These are phyloP conservation scores for Quercus glauca DNA, from an alignment of 306 rosid species.

Conservation along the genomic window DNA sequence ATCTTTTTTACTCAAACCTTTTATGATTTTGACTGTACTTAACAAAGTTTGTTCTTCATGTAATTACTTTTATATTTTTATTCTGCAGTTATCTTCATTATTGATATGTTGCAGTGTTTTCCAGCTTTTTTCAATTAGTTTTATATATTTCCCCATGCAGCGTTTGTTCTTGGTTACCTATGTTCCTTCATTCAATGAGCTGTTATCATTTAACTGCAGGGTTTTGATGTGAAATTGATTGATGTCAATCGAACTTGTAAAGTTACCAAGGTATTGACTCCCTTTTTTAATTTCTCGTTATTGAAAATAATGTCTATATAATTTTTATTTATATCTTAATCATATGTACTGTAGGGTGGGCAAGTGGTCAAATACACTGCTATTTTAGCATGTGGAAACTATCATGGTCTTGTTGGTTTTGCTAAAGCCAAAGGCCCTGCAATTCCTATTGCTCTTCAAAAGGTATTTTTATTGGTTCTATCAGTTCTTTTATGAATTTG, in stretches of 20 bases:
- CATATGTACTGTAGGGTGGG: conserved; percentile 61
- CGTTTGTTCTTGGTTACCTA: not conserved
- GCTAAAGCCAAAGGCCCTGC: conserved; percentile 97
- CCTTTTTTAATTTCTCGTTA: conserved; percentile 9
- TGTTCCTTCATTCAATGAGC: conserved; percentile 5
- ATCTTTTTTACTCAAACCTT: not conserved
- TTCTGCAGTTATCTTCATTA: not conserved
- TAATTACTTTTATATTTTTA: not conserved
- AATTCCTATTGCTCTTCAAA: conserved; percentile 74
- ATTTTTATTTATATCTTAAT: conserved; percentile 26
- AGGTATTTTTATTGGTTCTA: conserved; percentile 48
- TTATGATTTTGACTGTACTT: not conserved
- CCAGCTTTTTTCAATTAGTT: not conserved
- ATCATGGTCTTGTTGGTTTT: conserved; percentile 80
- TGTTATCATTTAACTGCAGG: conserved; percentile 49
- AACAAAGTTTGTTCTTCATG: not conserved
- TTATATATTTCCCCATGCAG: not conserved
- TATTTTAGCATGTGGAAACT: conserved; percentile 90
- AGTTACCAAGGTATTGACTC: conserved; percentile 74
- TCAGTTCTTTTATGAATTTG: conserved; percentile 1
- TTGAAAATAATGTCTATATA: not conserved
- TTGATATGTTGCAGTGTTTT: not conserved
- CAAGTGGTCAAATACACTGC: conserved; percentile 83
- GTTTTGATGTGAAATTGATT: conserved; percentile 82
- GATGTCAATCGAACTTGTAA: conserved; percentile 91